Conservation (phyloP, 2,329 filamentous ascomycete genomes). For the Cyanodermella asteris region DNA sequence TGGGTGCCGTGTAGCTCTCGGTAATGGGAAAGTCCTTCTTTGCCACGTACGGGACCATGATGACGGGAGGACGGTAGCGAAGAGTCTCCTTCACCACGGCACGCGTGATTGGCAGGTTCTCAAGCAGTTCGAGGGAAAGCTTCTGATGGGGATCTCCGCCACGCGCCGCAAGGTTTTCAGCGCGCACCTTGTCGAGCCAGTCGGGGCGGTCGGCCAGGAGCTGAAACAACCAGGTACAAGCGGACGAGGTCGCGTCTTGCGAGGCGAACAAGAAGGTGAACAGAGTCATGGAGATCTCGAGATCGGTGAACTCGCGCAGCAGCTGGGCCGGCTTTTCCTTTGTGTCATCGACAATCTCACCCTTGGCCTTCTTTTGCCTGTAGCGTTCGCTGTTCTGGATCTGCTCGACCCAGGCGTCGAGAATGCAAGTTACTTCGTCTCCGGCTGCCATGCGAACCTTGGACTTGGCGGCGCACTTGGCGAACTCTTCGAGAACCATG, state of each 20-base stretch:
- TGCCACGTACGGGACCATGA: constrained; percentile 87
- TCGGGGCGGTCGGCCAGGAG: constrained; percentile 86
- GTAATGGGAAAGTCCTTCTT: constrained; percentile 93
- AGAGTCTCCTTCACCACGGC: constrained; percentile 80
- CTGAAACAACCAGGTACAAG: constrained; percentile 89
- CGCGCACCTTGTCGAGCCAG: constrained; percentile 67
- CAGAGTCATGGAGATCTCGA: constrained; percentile 78
- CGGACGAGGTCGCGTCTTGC: constrained; percentile 88
- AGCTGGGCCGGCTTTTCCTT: constrained; percentile 69
- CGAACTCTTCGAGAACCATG: constrained; percentile 74
- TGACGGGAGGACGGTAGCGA: constrained; percentile 82
- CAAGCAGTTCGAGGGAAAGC: constrained; percentile 66
- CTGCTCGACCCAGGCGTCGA: constrained; percentile 80
- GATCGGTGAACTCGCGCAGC: constrained; percentile 70
- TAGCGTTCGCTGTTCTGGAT: constrained; percentile 74
- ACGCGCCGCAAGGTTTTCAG: constrained; percentile 64
- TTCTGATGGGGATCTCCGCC: constrained; percentile 50
- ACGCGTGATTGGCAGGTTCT: constrained; percentile 72
- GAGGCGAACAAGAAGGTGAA: constrained; percentile 96
- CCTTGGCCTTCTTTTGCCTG: constrained; percentile 54
- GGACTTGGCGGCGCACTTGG: constrained; percentile 79
- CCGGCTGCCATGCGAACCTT: constrained; percentile 81
- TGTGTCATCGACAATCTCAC: constrained; percentile 41
- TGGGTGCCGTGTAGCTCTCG: constrained; percentile 71
- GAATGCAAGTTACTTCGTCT: constrained; percentile 71